Percentiles rank a stretch among this genome's conserved stretches.
Conservation (phyloP, 2,329 filamentous ascomycete species). For the Hypoxylon sp. region DNA sequence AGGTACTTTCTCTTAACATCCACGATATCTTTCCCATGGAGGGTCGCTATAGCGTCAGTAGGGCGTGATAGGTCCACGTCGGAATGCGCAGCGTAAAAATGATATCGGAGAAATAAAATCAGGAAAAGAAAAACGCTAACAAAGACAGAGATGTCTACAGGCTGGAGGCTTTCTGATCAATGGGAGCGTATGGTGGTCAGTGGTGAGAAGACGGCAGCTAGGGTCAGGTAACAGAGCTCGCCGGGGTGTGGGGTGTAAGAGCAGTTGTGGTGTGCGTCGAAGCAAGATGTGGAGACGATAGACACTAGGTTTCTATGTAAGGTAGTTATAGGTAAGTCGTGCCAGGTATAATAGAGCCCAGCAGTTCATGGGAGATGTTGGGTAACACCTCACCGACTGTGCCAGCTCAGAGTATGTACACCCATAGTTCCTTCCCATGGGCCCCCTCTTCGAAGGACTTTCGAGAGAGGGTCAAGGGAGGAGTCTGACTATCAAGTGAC, state of each 20-base stretch:
- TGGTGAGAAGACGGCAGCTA: constrained; percentile 43
- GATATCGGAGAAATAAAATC: constrained; percentile 46
- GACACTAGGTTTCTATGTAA: constrained; percentile 47
- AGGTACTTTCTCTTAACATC: constrained; percentile 54
- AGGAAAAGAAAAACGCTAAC: constrained; percentile 45
- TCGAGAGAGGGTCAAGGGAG: constrained; percentile 30
- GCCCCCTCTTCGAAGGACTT: background rate
- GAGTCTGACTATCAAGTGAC: constrained; percentile 46
- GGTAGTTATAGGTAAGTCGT: constrained; percentile 45
- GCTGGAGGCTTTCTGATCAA: constrained; percentile 43
- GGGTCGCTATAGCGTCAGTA: constrained; percentile 50
- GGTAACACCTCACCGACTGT: constrained; percentile 48
- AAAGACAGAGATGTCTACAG: constrained; percentile 45
- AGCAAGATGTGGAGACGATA: constrained; percentile 50
- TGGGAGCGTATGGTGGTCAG: constrained; percentile 47
- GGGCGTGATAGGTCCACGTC: constrained; percentile 53
- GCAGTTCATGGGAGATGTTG: constrained; percentile 46
- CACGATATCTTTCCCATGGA: constrained; percentile 52
- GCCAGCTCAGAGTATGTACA: constrained; percentile 42
- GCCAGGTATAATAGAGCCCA: constrained; percentile 49
- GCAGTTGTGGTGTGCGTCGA: constrained; percentile 46
- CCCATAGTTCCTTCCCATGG: background rate
- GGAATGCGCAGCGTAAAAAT: constrained; percentile 51
- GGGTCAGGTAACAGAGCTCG: constrained; percentile 46
- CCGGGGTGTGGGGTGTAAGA: constrained; percentile 46